phyloP scores from a whole-genome alignment of 495 filamentous ascomycete species.

The Penicillium diatomitis region DNA sequence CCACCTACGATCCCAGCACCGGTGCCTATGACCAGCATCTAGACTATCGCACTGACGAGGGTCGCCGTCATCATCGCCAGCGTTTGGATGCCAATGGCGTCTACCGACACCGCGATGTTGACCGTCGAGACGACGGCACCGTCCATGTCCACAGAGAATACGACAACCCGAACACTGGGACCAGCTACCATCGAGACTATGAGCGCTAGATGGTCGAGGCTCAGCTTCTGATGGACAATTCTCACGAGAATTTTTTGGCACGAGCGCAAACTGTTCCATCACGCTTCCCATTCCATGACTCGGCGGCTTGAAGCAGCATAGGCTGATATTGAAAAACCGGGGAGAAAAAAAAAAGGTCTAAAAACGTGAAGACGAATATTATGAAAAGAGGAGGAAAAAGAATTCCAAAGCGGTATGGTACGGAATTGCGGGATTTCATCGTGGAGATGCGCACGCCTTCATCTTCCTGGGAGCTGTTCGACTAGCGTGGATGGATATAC shows the following conservation, averaged over 20 bases:
- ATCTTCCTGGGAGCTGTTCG: neutral
- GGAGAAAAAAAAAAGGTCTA: too few relatives aligned
- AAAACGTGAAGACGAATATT: neutral
- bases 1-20: constrained; percentile 27
- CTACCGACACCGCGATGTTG: constrained; percentile 29
- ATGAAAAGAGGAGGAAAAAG: neutral
- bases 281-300: too few relatives aligned
- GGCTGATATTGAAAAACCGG: too few relatives aligned
- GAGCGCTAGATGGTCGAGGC: constrained; percentile 7
- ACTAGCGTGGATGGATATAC: constrained; percentile 1
- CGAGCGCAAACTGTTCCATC: too few relatives aligned
- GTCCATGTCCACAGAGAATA: constrained; percentile 30
- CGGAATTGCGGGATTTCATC: neutral
- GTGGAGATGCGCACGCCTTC: constrained; percentile 1
- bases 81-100: constrained; percentile 19
- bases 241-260: too few relatives aligned
- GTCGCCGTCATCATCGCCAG: constrained; percentile 30
- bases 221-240: too few relatives aligned
- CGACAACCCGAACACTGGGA: constrained; percentile 31
- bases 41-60: constrained; percentile 24
- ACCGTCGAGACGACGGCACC: constrained; percentile 24
- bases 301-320: too few relatives aligned
- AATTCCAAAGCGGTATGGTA: neutral
- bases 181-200: constrained; percentile 25
- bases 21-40: constrained; percentile 34